Conservation (phyloP, 2,329 filamentous ascomycete genomes). For the Neospermospora avenae region DNA sequence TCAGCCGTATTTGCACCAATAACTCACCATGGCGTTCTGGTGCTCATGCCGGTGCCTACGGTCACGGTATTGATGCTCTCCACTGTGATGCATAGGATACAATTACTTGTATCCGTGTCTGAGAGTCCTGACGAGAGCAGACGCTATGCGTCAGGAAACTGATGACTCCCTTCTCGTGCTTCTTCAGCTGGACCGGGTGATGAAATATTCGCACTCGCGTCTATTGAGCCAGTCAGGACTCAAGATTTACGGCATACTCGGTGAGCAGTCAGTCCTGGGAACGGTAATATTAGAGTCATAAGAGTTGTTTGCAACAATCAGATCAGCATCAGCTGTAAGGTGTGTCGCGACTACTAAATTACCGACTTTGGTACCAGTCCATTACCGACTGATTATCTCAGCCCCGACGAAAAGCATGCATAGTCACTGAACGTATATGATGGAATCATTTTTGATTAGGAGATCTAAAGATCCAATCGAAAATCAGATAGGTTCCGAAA, state of each 20-base stretch:
- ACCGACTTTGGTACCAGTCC: too few relatives aligned
- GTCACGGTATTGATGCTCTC: background rate
- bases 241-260: background rate
- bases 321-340: background rate
- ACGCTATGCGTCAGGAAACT: constrained; percentile 14
- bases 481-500: background rate
- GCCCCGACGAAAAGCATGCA: background rate
- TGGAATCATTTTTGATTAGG: background rate
- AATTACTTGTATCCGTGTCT: constrained; percentile 7
- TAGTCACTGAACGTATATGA: background rate
- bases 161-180: constrained; percentile 22
- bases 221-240: background rate
- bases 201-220: constrained; percentile 6
- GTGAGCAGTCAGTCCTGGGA: background rate
- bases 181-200: constrained; percentile 24
- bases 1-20: constrained; percentile 20
- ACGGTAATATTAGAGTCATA: background rate
- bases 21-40: background rate
- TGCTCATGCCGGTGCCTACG: background rate
- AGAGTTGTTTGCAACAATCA: background rate
- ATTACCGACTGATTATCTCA: background rate
- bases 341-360: too few relatives aligned
- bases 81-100: too few relatives aligned
- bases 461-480: background rate
- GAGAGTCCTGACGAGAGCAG: background rate